A percentile compares a stretch with the other conserved stretches of the same genome.
Evolutionary conservation across 192 early-diverging fungal species (phyloP).

Genomic region (Mortierella alpina): DNA sequence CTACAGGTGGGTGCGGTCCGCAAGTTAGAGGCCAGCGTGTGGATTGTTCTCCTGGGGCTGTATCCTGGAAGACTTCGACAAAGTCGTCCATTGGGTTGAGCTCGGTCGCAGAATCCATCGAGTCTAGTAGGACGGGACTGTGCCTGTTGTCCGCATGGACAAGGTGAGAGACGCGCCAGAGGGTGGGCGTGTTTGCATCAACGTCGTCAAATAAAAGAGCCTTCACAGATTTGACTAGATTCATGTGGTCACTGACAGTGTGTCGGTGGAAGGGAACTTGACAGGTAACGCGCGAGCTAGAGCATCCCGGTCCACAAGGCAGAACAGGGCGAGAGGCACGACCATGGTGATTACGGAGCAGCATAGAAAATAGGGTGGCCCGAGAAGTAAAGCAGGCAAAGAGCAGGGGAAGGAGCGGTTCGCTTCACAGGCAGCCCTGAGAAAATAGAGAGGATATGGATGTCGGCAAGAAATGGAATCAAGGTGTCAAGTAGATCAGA

Average conservation of each 20-base stretch:
- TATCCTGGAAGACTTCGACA: background rate
- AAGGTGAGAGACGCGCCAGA: conserved; percentile 1
- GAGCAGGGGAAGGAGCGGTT: too few species aligned
- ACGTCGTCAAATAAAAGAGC: background rate
- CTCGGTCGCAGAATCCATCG: background rate
- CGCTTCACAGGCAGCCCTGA: too few species aligned
- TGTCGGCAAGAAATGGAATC: too few species aligned
- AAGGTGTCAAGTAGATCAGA: too few species aligned
- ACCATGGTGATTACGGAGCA: conserved; percentile 1
- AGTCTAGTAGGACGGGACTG: background rate
- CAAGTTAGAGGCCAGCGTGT: background rate
- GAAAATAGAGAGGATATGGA: too few species aligned
- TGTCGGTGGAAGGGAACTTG: background rate
- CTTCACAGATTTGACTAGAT: too few species aligned
- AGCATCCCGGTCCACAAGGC: background rate
- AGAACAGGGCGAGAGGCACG: background rate
- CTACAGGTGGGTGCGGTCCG: too few species aligned
- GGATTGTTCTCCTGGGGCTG: background rate
- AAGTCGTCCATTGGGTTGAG: background rate
- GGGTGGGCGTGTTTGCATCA: background rate
- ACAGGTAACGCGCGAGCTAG: background rate
- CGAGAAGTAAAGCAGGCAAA: too few species aligned
- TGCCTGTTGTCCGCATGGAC: background rate
- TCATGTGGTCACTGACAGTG: background rate
- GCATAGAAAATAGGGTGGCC: background rate